Percentiles rank a stretch among this genome's conserved stretches.
These are phyloP conservation scores for Penicillium psychrosexuale DNA, from an alignment of 2,329 filamentous ascomycete species.

Conservation along the genomic window DNA sequence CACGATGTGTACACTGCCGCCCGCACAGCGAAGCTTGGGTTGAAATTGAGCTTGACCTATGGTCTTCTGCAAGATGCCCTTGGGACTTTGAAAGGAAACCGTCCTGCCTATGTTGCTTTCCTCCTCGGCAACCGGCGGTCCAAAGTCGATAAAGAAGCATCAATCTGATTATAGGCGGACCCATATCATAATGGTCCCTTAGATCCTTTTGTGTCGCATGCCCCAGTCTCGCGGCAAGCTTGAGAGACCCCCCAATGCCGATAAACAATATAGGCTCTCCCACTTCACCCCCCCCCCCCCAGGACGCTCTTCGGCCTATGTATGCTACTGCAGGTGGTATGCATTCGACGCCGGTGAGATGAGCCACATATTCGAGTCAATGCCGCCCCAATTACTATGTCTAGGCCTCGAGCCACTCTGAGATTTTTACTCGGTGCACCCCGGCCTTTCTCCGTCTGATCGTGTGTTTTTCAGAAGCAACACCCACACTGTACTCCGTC, in stretches of 20 bases:
- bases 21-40: slow-evolving; percentile 73
- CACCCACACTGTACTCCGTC: not conserved
- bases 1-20: slow-evolving; percentile 75
- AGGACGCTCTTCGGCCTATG: not conserved
- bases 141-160: slow-evolving; percentile 16
- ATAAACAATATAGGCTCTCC: not conserved
- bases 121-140: slow-evolving; percentile 48
- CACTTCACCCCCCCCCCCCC: not conserved
- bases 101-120: slow-evolving; percentile 71
- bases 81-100: slow-evolving; percentile 66
- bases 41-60: slow-evolving; percentile 75
- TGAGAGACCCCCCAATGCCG: not conserved
- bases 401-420: not conserved
- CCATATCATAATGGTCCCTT: not conserved
- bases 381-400: not conserved
- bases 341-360: not conserved
- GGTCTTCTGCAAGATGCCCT: slow-evolving; percentile 77
- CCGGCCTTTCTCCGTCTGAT: not conserved
- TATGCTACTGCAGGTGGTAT: not conserved
- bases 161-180: slow-evolving; percentile 11
- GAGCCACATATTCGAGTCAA: not conserved
- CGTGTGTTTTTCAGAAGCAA: not conserved
- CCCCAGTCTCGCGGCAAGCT: not conserved
- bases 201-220: not conserved
- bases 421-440: not conserved